Evolutionary conservation across 768 basidiomycete genomes (phyloP).

Genomic region (Podaxis sp.): DNA sequence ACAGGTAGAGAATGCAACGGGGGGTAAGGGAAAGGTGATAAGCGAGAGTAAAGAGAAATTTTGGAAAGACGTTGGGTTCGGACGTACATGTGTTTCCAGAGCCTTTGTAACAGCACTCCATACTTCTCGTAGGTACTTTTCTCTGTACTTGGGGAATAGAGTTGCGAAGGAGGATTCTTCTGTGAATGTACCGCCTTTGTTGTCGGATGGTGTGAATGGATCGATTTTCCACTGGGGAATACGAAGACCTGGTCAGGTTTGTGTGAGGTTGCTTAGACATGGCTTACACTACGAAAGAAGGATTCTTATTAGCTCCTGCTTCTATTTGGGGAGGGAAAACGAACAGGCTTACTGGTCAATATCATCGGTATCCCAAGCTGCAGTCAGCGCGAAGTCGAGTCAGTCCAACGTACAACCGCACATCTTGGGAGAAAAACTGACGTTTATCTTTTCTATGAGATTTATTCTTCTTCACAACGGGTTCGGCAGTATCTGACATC

Average conservation of each 20-base stretch:
- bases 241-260: not conserved
- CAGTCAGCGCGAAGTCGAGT: constrained; percentile 12
- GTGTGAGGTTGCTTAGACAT: not conserved
- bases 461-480: constrained; percentile 78
- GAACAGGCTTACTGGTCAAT: constrained; percentile 84
- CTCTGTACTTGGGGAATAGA: constrained; percentile 97
- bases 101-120: constrained; percentile 91
- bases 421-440: constrained; percentile 37
- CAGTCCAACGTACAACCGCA: not conserved
- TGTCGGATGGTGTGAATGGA: constrained; percentile 70
- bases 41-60: not conserved
- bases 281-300: constrained; percentile 41
- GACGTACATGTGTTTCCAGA: constrained; percentile 73
- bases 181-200: constrained; percentile 79
- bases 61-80: no score
- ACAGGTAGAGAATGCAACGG: not conserved
- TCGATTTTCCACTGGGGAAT: constrained; percentile 82
- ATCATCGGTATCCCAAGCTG: constrained; percentile 99
- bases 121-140: constrained; percentile 92
- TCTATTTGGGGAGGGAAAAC: not conserved
- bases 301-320: not conserved
- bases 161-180: constrained; percentile 99
- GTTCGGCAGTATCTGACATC: constrained; percentile 47
- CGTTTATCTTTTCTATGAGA: constrained; percentile 93
- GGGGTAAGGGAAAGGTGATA: not conserved